A percentile compares a stretch with the other conserved stretches of the same genome.
These are phyloP conservation scores for Coniochaeta hoffmannii DNA, from an alignment of 2,329 filamentous ascomycete species.

Conservation along the genomic window DNA sequence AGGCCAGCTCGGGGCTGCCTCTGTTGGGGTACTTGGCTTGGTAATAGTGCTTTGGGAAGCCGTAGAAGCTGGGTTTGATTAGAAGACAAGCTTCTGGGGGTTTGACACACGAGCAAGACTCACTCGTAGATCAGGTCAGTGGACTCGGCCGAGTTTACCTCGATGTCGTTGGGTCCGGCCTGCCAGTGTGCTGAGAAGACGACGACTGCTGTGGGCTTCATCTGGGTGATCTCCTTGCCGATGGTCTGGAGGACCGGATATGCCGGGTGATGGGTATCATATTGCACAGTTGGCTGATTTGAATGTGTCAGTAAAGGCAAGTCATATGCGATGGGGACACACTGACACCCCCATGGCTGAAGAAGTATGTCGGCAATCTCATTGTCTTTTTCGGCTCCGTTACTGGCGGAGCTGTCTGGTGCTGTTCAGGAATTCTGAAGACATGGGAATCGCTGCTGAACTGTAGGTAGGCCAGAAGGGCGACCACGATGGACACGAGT, in stretches of 20 bases:
- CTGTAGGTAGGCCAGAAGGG: neutral
- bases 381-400: conserved; percentile 11
- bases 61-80: conserved; percentile 45
- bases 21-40: conserved; percentile 57
- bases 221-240: conserved; percentile 61
- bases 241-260: conserved; percentile 57
- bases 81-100: neutral
- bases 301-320: conserved; percentile 6
- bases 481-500: neutral
- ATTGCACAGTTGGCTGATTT: conserved; percentile 33
- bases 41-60: conserved; percentile 64
- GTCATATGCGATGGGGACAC: neutral
- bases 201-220: conserved; percentile 64
- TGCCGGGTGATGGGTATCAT: conserved; percentile 57
- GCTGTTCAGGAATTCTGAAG: neutral
- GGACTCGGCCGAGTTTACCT: conserved; percentile 59
- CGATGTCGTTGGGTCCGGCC: conserved; percentile 38
- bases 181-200: conserved; percentile 78
- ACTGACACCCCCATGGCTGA: conserved; percentile 43
- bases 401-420: neutral
- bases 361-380: conserved; percentile 39
- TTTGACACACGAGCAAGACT: conserved; percentile 8
- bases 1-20: conserved; percentile 52
- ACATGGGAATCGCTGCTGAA: neutral
- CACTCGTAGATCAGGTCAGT: conserved; percentile 65